phyloP scores from a whole-genome alignment of 768 basidiomycete species.

The Tricholoma flavovirens region DNA sequence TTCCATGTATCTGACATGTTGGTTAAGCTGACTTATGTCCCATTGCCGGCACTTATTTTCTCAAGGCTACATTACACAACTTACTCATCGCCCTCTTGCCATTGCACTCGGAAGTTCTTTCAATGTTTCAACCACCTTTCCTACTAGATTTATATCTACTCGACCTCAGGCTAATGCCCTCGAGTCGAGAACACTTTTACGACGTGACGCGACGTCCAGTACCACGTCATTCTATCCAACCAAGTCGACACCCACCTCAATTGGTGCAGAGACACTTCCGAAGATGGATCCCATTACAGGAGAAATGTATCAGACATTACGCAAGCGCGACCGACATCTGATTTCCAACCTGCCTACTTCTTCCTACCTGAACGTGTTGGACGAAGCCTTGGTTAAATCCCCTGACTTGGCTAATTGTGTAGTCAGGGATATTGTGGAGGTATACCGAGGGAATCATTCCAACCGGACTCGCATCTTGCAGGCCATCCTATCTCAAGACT shows the following conservation, averaged over 20 bases:
- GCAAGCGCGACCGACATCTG: constrained; percentile 1
- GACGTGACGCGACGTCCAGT: constrained; percentile 3
- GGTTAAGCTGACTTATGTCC: constrained; percentile 68
- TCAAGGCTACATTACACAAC: constrained; percentile 37
- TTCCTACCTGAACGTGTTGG: constrained; percentile 7
- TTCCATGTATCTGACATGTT: constrained; percentile 10
- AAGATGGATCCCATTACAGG: background rate
- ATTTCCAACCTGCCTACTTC: constrained; percentile 5
- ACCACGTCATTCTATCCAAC: constrained; percentile 4
- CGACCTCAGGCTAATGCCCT: background rate
- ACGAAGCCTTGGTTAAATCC: constrained; percentile 1
- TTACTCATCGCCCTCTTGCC: constrained; percentile 12
- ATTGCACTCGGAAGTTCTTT: constrained; percentile 15
- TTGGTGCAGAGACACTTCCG: background rate
- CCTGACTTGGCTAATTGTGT: constrained; percentile 14
- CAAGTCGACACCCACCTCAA: background rate
- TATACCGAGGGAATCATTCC: constrained; percentile 4
- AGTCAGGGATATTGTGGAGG: constrained; percentile 19
- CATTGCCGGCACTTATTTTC: constrained; percentile 58
- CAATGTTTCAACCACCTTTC: constrained; percentile 16
- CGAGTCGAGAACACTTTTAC: background rate
- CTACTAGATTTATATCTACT: background rate
- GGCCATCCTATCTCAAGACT: constrained; percentile 8
- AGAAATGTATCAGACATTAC: constrained; percentile 6
- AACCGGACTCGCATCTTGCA: constrained; percentile 6